Evolutionary conservation across 179 eudicot species (phyloP), one percentile per base, ranked within the genome.

Genomic region (Pouteria campechiana): DNA sequence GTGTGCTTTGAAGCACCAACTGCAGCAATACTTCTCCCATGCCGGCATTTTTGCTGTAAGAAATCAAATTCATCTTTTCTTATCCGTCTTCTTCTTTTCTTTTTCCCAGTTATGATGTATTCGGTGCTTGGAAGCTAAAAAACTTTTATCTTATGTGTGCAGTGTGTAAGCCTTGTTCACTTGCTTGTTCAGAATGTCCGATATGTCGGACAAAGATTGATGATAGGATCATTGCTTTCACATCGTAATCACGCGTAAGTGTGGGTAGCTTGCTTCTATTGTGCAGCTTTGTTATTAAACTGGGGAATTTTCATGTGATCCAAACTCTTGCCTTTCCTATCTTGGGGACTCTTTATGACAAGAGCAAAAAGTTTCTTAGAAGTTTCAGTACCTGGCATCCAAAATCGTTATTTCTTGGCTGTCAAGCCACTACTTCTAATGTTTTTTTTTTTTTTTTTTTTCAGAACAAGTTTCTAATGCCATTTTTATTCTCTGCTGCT

Each of bases 141-240:
- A 35, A 36, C 16, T 14, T 22, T 28, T 11, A 17, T 39, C n/a
- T 34, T 4, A 24, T 17, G 34, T 59, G 58, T 64, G 88, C 94
- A 92, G 99, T 92, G 55, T 87, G 96, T 71, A 78, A 82, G 69
- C 81, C 90, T 54, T 86, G 98, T 65, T 86, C 98, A 8, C 74
- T 90, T 62, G 98, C 94, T 51, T 92, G 99, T 73, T 70, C 83
- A 13, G 96, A 86, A 53, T 86, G 99, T 52, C 96, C 96, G 18
- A 82, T 92, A 31, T 92, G 99, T 70, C 80, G 96, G 35, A 79
- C 96, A 60, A 79, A 58, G 54, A 86, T 86, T 40, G 55, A 74
- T 36, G 99, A 92, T 76, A 78, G 97, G 64, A 73, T 89, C 71
- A 78, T 85, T 58, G 95, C 93, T 41, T 89, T 75, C 66, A 76